These are phyloP conservation scores for Chrysoporthe austroafricana DNA, from an alignment of 2,329 filamentous ascomycete species.

Conservation along the genomic window DNA sequence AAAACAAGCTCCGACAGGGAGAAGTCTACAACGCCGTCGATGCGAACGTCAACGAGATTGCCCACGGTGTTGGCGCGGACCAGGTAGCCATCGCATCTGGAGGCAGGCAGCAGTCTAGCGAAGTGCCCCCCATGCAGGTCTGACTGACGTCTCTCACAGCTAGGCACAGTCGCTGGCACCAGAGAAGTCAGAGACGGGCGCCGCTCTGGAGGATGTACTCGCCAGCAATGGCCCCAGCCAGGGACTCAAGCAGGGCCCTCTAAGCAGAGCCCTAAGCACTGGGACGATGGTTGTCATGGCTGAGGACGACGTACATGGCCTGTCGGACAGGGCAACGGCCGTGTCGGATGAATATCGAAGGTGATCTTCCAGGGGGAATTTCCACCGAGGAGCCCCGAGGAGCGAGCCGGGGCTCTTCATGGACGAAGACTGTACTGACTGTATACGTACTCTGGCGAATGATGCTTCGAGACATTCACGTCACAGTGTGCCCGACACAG, in stretches of 20 bases:
- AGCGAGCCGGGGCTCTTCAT: too few relatives aligned
- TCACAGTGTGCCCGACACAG: too few relatives aligned
- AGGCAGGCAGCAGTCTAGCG: too few relatives aligned
- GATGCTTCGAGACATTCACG: too few relatives aligned
- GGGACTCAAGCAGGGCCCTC: constrained; percentile 46
- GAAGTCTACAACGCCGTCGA: constrained; percentile 52
- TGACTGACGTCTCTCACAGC: not conserved
- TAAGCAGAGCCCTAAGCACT: constrained; percentile 39
- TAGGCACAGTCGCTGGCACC: constrained; percentile 47
- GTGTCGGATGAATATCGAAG: too few relatives aligned
- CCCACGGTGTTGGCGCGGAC: constrained; percentile 47
- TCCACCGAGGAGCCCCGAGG: too few relatives aligned
- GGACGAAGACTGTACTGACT: too few relatives aligned
- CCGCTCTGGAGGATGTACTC: constrained; percentile 42
- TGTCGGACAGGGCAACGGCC: not conserved
- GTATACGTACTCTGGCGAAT: too few relatives aligned
- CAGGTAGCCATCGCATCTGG: constrained; percentile 39
- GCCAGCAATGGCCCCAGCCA: constrained; percentile 51
- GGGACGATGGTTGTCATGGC: not conserved
- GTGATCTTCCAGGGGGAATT: too few relatives aligned
- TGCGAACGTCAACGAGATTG: constrained; percentile 43
- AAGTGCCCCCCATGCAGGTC: too few relatives aligned
- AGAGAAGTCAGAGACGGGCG: constrained; percentile 54
- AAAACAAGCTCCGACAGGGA: constrained; percentile 55
- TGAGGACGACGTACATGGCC: not conserved